phyloP scores from a whole-genome alignment of 768 basidiomycete species.

The Goffeauzyma gilvescens region DNA sequence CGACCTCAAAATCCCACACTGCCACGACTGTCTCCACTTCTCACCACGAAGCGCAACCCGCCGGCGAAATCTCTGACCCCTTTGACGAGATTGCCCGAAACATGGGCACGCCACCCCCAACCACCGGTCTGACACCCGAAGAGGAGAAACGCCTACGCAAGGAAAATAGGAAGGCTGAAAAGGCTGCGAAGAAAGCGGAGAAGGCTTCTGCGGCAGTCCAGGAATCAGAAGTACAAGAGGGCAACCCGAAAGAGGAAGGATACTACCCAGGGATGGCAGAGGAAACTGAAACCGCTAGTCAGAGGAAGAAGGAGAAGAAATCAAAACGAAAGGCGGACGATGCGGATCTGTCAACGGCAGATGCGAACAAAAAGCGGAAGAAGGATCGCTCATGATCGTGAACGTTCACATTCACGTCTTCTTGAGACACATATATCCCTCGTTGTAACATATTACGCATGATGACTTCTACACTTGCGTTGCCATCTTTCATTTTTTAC shows the following conservation, averaged over 20 bases:
- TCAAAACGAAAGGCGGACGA: conserved; percentile 18
- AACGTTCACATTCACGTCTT: not conserved
- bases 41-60: not conserved
- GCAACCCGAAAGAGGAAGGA: conserved; percentile 12
- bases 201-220: conserved; percentile 11
- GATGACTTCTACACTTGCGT: not conserved
- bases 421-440: too few species aligned
- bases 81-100: conserved; percentile 27
- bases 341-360: conserved; percentile 28
- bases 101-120: too few species aligned
- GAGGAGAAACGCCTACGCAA: conserved; percentile 14
- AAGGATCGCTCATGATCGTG: conserved; percentile 7
- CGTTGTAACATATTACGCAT: too few species aligned
- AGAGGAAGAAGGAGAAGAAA: conserved; percentile 10
- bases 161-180: conserved; percentile 14
- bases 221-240: conserved; percentile 17
- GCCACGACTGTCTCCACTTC: not conserved
- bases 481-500: not conserved
- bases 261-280: conserved; percentile 11
- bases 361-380: conserved; percentile 32
- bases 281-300: conserved; percentile 7
- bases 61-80: conserved; percentile 1
- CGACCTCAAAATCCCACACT: conserved; percentile 2
- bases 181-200: conserved; percentile 11
- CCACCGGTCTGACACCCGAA: conserved; percentile 10